Evolutionary conservation across 2,329 filamentous ascomycete genomes (phyloP).

Genomic region (Colletotrichum coccodes): DNA sequence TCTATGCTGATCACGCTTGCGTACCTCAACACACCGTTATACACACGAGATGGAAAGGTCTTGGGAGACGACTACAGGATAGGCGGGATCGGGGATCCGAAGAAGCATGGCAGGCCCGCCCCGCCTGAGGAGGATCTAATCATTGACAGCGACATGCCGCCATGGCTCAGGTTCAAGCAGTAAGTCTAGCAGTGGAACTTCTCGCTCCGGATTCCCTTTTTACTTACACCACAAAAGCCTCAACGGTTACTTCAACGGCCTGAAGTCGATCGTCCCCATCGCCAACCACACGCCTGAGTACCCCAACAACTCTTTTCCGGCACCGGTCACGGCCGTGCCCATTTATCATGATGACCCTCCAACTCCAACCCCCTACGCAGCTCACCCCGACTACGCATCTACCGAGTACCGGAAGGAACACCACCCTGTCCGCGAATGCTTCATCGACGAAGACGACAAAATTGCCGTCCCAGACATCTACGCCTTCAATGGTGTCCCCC

Average conservation of each 20-base stretch:
- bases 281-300: conserved; percentile 78
- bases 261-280: conserved; percentile 74
- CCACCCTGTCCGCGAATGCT: conserved; percentile 68
- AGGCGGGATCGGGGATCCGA: conserved; percentile 23
- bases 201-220: too few relatives aligned
- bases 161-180: conserved; percentile 53
- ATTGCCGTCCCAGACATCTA: conserved; percentile 71
- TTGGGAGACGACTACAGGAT: conserved; percentile 34
- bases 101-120: conserved; percentile 38
- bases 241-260: conserved; percentile 81
- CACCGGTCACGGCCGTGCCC: conserved; percentile 45
- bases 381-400: conserved; percentile 75
- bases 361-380: conserved; percentile 59
- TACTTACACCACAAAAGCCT: conserved; percentile 63
- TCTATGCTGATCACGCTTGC: conserved; percentile 52
- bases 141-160: conserved; percentile 42
- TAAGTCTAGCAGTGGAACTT: conserved; percentile 41
- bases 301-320: conserved; percentile 58
- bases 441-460: conserved; percentile 68
- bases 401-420: conserved; percentile 63
- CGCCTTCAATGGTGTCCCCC: conserved; percentile 76
- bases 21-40: conserved; percentile 47
- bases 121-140: conserved; percentile 51
- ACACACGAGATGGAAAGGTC: conserved; percentile 35
- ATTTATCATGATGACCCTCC: conserved; percentile 45